These are phyloP conservation scores for Pascua sp. DNA, from an alignment of 1,284 basidiomycete genomes.

Conservation along the genomic window DNA sequence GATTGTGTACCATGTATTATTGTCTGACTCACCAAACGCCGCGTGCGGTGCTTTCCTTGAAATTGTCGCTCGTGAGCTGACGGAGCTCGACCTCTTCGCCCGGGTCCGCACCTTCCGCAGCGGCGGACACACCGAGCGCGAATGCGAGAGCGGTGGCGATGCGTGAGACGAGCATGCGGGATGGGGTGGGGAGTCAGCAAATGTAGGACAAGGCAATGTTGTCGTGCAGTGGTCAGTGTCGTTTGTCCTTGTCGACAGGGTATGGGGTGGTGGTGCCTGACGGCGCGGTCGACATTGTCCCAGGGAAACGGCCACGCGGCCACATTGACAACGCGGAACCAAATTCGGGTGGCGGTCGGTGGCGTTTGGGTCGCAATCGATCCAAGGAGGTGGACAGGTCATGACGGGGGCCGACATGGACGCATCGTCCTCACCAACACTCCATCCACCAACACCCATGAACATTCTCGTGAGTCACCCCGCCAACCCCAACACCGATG, in stretches of 20 bases:
- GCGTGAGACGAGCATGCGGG: constrained; percentile 1
- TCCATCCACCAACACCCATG: constrained; percentile 18
- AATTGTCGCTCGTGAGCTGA: constrained; percentile 63
- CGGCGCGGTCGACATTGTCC: neutral
- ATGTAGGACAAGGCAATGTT: neutral
- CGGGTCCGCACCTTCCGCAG: constrained; percentile 2
- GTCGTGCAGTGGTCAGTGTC: too few species aligned
- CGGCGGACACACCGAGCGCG: neutral
- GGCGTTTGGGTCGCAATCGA: neutral
- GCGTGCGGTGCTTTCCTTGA: constrained; percentile 56
- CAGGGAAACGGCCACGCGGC: neutral
- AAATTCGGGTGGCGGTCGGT: constrained; percentile 2
- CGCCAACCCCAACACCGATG: neutral
- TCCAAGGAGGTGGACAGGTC: too few species aligned
- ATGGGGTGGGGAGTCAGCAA: neutral
- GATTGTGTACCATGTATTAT: too few species aligned
- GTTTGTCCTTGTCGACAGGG: neutral
- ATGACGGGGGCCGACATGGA: neutral
- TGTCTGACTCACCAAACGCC: constrained; percentile 63
- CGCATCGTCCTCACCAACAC: neutral
- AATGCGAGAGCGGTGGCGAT: neutral
- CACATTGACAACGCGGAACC: neutral
- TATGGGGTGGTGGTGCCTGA: neutral
- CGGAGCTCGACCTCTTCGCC: constrained; percentile 23
- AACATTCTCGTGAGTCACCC: constrained; percentile 37